These are phyloP conservation scores for Ophiobolus disseminans DNA, from an alignment of 2,329 filamentous ascomycete species.

Conservation along the genomic window DNA sequence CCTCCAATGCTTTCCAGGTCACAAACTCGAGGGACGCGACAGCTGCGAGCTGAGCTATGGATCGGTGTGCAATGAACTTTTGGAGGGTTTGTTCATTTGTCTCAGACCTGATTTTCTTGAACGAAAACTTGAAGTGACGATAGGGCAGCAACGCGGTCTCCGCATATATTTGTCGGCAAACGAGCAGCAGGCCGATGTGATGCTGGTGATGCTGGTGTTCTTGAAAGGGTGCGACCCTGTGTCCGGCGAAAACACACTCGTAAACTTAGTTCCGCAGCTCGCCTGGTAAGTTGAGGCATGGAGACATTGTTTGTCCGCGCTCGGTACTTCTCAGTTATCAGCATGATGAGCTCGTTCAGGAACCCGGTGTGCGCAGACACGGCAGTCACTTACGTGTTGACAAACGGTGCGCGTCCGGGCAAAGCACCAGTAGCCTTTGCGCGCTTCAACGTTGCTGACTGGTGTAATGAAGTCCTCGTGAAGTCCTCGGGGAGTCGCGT, in stretches of 20 bases:
- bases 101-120: neutral
- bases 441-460: no score
- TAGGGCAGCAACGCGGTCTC: neutral
- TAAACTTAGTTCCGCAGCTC: neutral
- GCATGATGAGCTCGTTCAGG: no score
- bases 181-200: neutral
- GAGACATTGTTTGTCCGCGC: no score
- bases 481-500: neutral
- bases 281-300: neutral
- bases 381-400: no score
- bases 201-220: neutral
- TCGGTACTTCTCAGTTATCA: no score
- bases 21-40: neutral
- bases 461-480: no score
- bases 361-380: no score
- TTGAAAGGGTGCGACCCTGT: neutral
- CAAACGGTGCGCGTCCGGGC: no score
- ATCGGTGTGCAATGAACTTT: neutral
- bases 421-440: no score
- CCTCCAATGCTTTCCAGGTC: no score
- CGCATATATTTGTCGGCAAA: neutral
- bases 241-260: neutral
- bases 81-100: neutral
- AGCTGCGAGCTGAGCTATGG: neutral
- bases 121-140: neutral